Conservation (phyloP, 2,329 filamentous ascomycete genomes). For the Diplocarpon mali region DNA sequence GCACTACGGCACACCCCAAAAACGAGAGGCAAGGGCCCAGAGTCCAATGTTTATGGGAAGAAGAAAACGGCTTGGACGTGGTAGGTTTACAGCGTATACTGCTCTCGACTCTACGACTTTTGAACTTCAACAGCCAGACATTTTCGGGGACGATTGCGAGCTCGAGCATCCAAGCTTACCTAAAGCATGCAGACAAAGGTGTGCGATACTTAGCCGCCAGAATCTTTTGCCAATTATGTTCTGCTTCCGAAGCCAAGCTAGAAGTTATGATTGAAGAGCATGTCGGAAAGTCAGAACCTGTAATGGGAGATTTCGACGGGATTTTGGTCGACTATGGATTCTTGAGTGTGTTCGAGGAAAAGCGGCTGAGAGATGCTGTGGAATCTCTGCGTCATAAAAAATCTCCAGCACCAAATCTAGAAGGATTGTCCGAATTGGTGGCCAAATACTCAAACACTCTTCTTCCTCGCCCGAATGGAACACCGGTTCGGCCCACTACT, state of each 20-base stretch:
- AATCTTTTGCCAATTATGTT: slow-evolving; percentile 68
- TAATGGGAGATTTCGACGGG: slow-evolving; percentile 67
- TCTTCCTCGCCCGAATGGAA: slow-evolving; percentile 50
- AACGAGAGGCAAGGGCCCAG: slow-evolving; percentile 13
- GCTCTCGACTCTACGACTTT: slow-evolving; percentile 64
- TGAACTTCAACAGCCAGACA: slow-evolving; percentile 60
- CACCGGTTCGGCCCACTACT: slow-evolving; percentile 35
- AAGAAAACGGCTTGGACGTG: slow-evolving; percentile 28
- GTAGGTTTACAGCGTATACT: slow-evolving; percentile 37
- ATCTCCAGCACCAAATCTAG: slow-evolving; percentile 14
- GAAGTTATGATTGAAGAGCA: slow-evolving; percentile 60
- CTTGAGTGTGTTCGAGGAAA: slow-evolving; percentile 46
- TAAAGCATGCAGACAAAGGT: slow-evolving; percentile 45
- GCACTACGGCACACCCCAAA: slow-evolving; percentile 21
- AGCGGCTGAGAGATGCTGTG: slow-evolving; percentile 16
- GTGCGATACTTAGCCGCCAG: slow-evolving; percentile 75
- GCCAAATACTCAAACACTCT: slow-evolving; percentile 55
- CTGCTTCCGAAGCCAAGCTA: slow-evolving; percentile 67
- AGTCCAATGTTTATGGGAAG: slow-evolving; percentile 18
- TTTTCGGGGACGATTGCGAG: slow-evolving; percentile 58
- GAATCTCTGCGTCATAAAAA: slow-evolving; percentile 3
- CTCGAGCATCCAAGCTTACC: slow-evolving; percentile 55
- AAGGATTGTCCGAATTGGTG: slow-evolving; percentile 47
- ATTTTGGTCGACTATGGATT: slow-evolving; percentile 69
- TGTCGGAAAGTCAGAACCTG: slow-evolving; percentile 46